These are phyloP conservation scores for Colletotrichum filicis DNA, from an alignment of 2,329 filamentous ascomycete species.

Conservation along the genomic window DNA sequence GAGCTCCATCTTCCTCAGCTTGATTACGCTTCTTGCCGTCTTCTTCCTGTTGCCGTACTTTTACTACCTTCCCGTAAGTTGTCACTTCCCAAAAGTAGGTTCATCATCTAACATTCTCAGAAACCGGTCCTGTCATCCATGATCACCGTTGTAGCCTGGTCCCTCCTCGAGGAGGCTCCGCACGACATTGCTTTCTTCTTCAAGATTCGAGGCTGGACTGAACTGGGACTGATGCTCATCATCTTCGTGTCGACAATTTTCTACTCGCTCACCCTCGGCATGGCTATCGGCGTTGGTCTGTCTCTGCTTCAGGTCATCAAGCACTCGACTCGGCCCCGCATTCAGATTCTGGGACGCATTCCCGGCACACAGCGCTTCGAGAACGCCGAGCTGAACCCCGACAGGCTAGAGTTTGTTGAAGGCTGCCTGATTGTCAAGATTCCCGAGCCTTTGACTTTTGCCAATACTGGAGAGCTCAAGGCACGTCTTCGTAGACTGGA, in stretches of 20 bases:
- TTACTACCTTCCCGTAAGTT: conserved; percentile 90
- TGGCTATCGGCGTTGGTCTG: conserved; percentile 91
- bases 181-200: conserved; percentile 93
- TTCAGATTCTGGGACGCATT: conserved; percentile 93
- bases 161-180: conserved; percentile 93
- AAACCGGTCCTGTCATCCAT: conserved; percentile 94
- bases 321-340: conserved; percentile 90
- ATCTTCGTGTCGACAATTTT: conserved; percentile 95
- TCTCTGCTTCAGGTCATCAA: conserved; percentile 90
- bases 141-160: conserved; percentile 95
- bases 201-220: conserved; percentile 85
- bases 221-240: conserved; percentile 86
- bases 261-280: conserved; percentile 92
- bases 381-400: conserved; percentile 80
- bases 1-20: conserved; percentile 87
- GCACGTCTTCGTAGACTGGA: conserved; percentile 85
- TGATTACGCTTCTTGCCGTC: conserved; percentile 85
- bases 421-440: conserved; percentile 97
- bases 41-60: conserved; percentile 89
- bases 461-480: conserved; percentile 94
- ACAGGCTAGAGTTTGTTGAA: conserved; percentile 86
- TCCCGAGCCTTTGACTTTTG: conserved; percentile 94
- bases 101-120: conserved; percentile 51
- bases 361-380: conserved; percentile 86
- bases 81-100: conserved; percentile 3